Conservation (phyloP, 805 yeast species). For the Starmerella potacharoeniae region DNA sequence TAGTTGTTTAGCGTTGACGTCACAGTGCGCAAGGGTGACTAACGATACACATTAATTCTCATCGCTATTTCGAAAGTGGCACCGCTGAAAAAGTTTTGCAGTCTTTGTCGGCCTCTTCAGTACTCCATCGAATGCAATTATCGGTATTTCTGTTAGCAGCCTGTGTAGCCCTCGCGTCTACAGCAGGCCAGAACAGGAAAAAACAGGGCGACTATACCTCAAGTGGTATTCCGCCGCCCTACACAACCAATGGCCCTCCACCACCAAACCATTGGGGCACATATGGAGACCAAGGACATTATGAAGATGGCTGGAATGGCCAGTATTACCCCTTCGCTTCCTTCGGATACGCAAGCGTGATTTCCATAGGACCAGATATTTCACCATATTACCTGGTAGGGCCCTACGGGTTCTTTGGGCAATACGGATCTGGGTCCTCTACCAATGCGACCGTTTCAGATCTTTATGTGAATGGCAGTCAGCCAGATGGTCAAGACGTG, state of each 20-base stretch:
- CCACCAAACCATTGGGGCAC: background rate
- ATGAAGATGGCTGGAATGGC: slow-evolving; percentile 6
- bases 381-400: background rate
- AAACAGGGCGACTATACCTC: no score
- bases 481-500: background rate
- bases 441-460: background rate
- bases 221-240: background rate
- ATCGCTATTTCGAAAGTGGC: no score
- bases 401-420: background rate
- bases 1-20: no score
- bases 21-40: no score
- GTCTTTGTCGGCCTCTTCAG: no score
- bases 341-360: slow-evolving; percentile 1
- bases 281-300: slow-evolving; percentile 6
- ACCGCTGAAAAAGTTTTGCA: no score
- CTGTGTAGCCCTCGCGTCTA: no score
- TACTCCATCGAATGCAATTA: no score
- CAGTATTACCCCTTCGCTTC: slow-evolving; percentile 6
- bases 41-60: no score
- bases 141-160: no score
- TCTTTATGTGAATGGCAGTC: background rate
- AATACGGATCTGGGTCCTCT: background rate
- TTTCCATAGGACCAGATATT: background rate
- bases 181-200: no score
- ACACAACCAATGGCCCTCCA: background rate